A percentile compares a stretch with the other conserved stretches of the same genome.
Evolutionary conservation across 768 basidiomycete species (phyloP).

Genomic region (Gautieria morchelliformis): DNA sequence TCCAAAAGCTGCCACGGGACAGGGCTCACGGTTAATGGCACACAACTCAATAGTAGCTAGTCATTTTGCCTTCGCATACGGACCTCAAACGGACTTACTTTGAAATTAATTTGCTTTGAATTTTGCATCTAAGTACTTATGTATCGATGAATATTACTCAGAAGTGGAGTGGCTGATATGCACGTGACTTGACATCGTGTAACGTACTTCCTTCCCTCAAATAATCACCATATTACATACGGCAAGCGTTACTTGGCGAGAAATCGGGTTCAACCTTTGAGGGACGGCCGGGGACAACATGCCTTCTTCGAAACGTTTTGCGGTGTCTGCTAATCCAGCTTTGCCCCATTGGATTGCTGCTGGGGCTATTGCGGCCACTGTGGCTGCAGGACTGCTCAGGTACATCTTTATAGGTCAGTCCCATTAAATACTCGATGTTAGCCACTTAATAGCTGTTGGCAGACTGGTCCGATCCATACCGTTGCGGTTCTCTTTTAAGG

Average conservation of each 20-base stretch:
- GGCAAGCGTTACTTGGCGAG: no score
- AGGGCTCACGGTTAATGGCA: slow-evolving; percentile 5
- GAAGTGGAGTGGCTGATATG: no score
- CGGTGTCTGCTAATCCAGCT: slow-evolving; percentile 30
- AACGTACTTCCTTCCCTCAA: not conserved
- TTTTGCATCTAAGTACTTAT: not conserved
- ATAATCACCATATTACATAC: not conserved
- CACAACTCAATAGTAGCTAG: not conserved
- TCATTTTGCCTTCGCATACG: not conserved
- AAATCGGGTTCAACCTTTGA: not conserved
- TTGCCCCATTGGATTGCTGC: slow-evolving; percentile 44
- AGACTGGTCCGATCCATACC: slow-evolving; percentile 69
- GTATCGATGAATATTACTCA: not conserved
- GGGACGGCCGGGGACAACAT: slow-evolving; percentile 8
- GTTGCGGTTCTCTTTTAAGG: slow-evolving; percentile 62
- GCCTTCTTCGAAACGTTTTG: slow-evolving; percentile 19
- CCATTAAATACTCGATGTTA: not conserved
- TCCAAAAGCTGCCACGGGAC: slow-evolving; percentile 4
- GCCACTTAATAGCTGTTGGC: not conserved
- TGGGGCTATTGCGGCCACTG: slow-evolving; percentile 27
- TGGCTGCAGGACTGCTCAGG: slow-evolving; percentile 35
- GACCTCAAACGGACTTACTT: not conserved
- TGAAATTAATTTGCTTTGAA: no score
- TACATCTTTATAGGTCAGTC: slow-evolving; percentile 36
- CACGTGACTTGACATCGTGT: not conserved